Evolutionary conservation across 2,329 filamentous ascomycete species (phyloP).

Genomic region (Penicillium nordicum): DNA sequence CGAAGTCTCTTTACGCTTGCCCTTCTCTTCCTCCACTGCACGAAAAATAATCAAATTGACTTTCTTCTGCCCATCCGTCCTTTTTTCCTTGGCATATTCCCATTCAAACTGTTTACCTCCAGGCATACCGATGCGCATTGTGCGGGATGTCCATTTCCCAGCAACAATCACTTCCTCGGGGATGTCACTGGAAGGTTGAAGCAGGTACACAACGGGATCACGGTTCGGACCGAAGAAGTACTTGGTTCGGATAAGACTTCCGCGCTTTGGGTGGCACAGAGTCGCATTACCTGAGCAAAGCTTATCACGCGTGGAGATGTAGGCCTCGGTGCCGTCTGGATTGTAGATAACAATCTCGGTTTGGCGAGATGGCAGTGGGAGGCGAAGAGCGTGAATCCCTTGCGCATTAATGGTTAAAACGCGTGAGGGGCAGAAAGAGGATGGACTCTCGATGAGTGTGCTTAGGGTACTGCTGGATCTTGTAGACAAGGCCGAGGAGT

Average conservation of each 20-base stretch:
- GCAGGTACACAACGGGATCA: slow-evolving; percentile 48
- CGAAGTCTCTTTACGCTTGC: slow-evolving; percentile 12
- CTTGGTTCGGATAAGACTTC: slow-evolving; percentile 49
- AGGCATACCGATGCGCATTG: slow-evolving; percentile 47
- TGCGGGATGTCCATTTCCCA: slow-evolving; percentile 48
- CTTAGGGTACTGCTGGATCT: slow-evolving; percentile 9
- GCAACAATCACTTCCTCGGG: slow-evolving; percentile 29
- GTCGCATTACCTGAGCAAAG: slow-evolving; percentile 51
- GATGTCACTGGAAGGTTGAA: slow-evolving; percentile 21
- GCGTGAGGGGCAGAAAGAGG: slow-evolving; percentile 10
- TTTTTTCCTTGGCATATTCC: slow-evolving; percentile 51
- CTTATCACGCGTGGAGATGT: slow-evolving; percentile 51
- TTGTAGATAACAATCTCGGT: slow-evolving; percentile 36
- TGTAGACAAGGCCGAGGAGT: slow-evolving; percentile 5
- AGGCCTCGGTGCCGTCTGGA: slow-evolving; percentile 43
- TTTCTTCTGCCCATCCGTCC: slow-evolving; percentile 32
- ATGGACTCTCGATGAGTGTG: slow-evolving; percentile 7
- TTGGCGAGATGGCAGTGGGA: slow-evolving; percentile 38
- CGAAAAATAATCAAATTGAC: slow-evolving; percentile 28
- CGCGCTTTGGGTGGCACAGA: slow-evolving; percentile 38
- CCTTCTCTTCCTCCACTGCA: slow-evolving; percentile 7
- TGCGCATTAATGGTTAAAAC: slow-evolving; percentile 23
- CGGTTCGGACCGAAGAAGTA: slow-evolving; percentile 57
- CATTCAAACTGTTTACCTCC: slow-evolving; percentile 53
- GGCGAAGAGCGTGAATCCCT: slow-evolving; percentile 28